Evolutionary conservation across 257 asterid species (phyloP), one percentile per base, ranked within the genome.

Genomic region (Penstemon eatonii): DNA sequence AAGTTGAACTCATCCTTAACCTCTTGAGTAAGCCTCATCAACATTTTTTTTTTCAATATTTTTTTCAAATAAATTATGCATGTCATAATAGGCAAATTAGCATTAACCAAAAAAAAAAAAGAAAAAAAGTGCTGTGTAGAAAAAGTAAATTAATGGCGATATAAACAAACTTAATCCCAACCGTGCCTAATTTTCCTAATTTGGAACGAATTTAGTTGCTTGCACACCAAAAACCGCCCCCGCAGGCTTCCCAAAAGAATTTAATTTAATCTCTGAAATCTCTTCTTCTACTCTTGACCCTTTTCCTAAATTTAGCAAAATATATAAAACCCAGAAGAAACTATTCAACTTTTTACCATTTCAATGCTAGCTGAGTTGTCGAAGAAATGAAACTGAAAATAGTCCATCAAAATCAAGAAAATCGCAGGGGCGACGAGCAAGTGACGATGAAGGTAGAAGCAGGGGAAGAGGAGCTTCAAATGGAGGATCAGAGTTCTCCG

Each of bases 341-440:
- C 58, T 37, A 66, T 60, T 11, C n/a, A 25, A 25, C 33, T 25
- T 25, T 25, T n/a, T 13, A 6, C 7, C 63, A 7, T 6, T 38
- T 5, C 8, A 19, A 5, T 39, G 4, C 53, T 72, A 58, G 67
- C 63, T 73, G 58, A 47, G 15, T 72, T 66, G 15, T 72, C 63
- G 63, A 46, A 38, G 74, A 76, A 78, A 80, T 91, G 96, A 91
- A 83, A 71, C 86, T 87, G 66, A 89, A 77, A 77, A 82, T 85
- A 67, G 87, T 88, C 57, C 89, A 87, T 79, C 96, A 75, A 61
- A 83, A 85, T 81, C 92, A 80, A 53, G 87, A 86, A 63, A 77
- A 37, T 56, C 78, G 63, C 58, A 51, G 36, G 19, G 76, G 38
- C 44, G 56, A 33, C 62, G 86, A 83, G 11, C 76, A 74, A n/a